Evolutionary conservation across 768 basidiomycete genomes (phyloP).

Genomic region (Cystofilobasidium capitatum): DNA sequence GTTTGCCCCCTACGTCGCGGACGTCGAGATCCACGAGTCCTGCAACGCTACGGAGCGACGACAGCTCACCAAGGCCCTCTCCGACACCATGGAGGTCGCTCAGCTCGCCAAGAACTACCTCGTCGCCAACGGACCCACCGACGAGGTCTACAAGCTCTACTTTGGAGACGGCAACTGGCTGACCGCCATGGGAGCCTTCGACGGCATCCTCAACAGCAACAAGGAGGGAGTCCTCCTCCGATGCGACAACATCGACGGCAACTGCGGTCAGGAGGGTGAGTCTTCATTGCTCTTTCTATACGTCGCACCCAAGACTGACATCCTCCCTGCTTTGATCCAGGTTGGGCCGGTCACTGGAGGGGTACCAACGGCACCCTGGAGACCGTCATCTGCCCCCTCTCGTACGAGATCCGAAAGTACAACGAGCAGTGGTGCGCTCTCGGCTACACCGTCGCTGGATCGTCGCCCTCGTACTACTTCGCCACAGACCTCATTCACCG

Average conservation of each 20-base stretch:
- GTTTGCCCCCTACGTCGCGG: not conserved
- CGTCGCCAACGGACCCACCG: constrained; percentile 33
- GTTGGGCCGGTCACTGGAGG: constrained; percentile 39
- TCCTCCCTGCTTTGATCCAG: constrained; percentile 12
- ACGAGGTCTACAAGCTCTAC: constrained; percentile 35
- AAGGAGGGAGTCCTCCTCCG: constrained; percentile 36
- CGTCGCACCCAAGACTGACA: not conserved
- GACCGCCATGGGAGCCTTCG: constrained; percentile 33
- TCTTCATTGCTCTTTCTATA: no score
- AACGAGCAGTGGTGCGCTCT: constrained; percentile 34
- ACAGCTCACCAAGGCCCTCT: not conserved
- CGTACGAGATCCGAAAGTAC: constrained; percentile 33
- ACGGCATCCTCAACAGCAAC: constrained; percentile 33
- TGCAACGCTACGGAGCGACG: constrained; percentile 3
- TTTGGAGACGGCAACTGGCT: constrained; percentile 33
- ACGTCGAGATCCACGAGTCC: constrained; percentile 13
- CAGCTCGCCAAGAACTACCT: constrained; percentile 23
- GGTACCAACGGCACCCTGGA: constrained; percentile 35
- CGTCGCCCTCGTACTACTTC: constrained; percentile 33
- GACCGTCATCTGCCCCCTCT: constrained; percentile 32
- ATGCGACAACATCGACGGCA: constrained; percentile 38
- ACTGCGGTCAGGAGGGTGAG: constrained; percentile 18
- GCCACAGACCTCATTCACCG: constrained; percentile 38
- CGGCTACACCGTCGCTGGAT: constrained; percentile 32
- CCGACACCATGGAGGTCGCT: not conserved